A percentile compares a stretch with the other conserved stretches of the same genome.
Evolutionary conservation across 345 rosid genomes (phyloP).

Genomic region (Noccaea bulbosa): DNA sequence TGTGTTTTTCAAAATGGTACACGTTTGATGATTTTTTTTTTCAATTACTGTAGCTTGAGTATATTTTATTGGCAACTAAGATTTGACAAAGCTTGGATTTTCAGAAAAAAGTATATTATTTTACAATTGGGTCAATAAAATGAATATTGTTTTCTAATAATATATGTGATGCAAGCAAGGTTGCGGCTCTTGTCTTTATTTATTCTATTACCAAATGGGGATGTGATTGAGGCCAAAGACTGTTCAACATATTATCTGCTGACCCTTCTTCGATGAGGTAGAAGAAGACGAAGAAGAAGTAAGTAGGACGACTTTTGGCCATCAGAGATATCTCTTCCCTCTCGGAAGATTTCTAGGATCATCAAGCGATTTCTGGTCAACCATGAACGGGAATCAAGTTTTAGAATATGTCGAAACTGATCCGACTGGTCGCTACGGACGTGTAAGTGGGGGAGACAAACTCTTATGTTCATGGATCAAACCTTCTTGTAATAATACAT

Average conservation of each 20-base stretch:
- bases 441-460: slow-evolving; percentile 60
- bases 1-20: slow-evolving; percentile 25
- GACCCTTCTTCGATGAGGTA: slow-evolving; percentile 33
- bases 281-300: not conserved
- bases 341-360: slow-evolving; percentile 29
- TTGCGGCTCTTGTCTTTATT: slow-evolving; percentile 35
- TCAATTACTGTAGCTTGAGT: slow-evolving; percentile 12
- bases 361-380: slow-evolving; percentile 41
- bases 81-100: slow-evolving; percentile 13
- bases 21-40: slow-evolving; percentile 23
- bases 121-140: slow-evolving; percentile 33
- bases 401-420: slow-evolving; percentile 72
- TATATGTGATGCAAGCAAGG: slow-evolving; percentile 37
- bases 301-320: slow-evolving; percentile 33
- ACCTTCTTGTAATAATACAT: slow-evolving; percentile 30
- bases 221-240: slow-evolving; percentile 31
- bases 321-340: slow-evolving; percentile 16
- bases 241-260: slow-evolving; percentile 41
- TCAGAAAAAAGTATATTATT: slow-evolving; percentile 5
- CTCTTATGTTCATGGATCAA: slow-evolving; percentile 12
- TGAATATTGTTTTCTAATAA: not conserved
- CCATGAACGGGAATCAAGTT: slow-evolving; percentile 40
- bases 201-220: slow-evolving; percentile 28
- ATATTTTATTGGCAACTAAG: slow-evolving; percentile 18
- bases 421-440: slow-evolving; percentile 90